Evolutionary conservation across 2,329 filamentous ascomycete species (phyloP).

Genomic region (Tolypocladium pustulatum): DNA sequence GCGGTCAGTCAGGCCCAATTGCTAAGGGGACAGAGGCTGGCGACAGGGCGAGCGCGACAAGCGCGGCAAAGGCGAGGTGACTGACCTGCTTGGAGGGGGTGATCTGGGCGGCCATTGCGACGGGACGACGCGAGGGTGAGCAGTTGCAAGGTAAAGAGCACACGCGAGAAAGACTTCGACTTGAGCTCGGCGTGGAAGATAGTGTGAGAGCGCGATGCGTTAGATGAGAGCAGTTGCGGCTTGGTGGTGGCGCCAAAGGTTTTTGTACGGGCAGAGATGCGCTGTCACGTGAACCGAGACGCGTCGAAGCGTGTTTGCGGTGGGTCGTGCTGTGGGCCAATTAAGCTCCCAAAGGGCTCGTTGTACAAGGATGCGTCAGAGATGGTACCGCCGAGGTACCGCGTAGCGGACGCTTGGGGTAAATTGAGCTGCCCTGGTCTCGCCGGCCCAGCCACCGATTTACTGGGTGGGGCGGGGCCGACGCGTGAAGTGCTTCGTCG

Average conservation of each 20-base stretch:
- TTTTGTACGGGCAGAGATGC: constrained; percentile 26
- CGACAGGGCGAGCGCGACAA: neutral
- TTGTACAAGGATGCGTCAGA: neutral
- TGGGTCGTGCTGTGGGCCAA: constrained; percentile 11
- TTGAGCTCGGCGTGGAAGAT: constrained; percentile 9
- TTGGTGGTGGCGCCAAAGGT: constrained; percentile 18
- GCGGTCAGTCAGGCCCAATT: constrained; percentile 18
- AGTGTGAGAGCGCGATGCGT: constrained; percentile 18
- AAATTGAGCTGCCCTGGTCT: neutral
- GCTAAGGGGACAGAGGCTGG: neutral
- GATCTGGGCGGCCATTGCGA: constrained; percentile 65
- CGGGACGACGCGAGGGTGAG: constrained; percentile 3
- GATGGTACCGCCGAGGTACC: constrained; percentile 2
- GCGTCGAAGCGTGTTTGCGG: constrained; percentile 22
- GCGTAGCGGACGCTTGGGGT: neutral
- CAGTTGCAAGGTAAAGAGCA: constrained; percentile 7
- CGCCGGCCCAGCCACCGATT: constrained; percentile 7
- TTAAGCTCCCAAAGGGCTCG: constrained; percentile 10
- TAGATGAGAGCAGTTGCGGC: constrained; percentile 8
- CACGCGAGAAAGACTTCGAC: constrained; percentile 7
- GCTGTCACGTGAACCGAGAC: constrained; percentile 26
- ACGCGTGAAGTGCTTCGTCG: constrained; percentile 12
- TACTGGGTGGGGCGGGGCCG: neutral
- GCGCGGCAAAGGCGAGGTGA: constrained; percentile 11
- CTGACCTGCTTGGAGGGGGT: constrained; percentile 49